Base-by-base conservation (phyloP, 495 filamentous ascomycete species). In the Geopyxis carbonaria region DNA sequence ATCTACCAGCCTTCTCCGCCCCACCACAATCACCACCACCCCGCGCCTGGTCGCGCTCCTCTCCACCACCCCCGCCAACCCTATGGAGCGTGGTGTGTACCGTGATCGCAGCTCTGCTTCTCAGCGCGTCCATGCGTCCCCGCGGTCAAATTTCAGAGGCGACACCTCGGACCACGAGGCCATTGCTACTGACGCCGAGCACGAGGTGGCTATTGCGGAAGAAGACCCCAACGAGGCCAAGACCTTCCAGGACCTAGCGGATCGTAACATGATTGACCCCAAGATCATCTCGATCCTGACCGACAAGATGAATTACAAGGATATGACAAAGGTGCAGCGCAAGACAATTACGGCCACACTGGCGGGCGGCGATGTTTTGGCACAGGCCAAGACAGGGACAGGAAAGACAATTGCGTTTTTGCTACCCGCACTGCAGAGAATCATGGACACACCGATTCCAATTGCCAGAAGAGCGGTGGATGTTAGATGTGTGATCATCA, bases 301-400 rank as follows among this genome's bases (percentile, higher is more conserved):
- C 0, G 44, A 68, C 16, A 66, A 70, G 14, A 89, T 94, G 79
- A 60, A 65, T 2, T 69, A 92, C 47, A 67, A 78, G 16, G 76
- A 67, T 27, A 93, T 97, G 87, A 95, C 89, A 2, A 72, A 85
- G 6, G 86, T 97, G n/a, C 89, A 97, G 51, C 65, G 70, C 22
- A 57, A 73, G 57, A 92, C 91, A 2, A 81, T 97, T 50, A 71
- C 73, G 31, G 63, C 80, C 33, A 79, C 71, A 38, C 60, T 97
- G 29, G 65, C 71, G 42, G 91, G 89, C 13, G 61, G 57, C 22
- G 91, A 97, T 61, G 63, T 93, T 45, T 67, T 97, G 54, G 82
- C 79, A 21, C 82, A 89, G 62, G 82, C 82, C 34, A 81, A 77
- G 55, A 91, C 82, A 31, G 82, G 82, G 59, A 91, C 82, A 2